Percentiles rank a stretch among this genome's conserved stretches.
These are phyloP conservation scores for Sugiyamaella neomexicana DNA, from an alignment of 1,139 yeast genomes.

Conservation along the genomic window DNA sequence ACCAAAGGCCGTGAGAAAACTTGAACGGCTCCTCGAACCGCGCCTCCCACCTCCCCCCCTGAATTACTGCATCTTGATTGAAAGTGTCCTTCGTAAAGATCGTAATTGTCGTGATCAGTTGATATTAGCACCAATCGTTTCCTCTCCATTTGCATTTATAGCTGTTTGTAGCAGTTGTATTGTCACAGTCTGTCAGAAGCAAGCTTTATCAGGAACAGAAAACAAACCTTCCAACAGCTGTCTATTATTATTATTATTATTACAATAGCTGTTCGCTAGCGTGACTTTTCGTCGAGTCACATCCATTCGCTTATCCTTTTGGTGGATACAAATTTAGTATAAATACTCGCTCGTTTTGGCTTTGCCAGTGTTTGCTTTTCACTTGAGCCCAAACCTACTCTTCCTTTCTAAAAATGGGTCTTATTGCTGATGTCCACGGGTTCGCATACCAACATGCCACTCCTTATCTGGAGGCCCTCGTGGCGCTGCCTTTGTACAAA, in stretches of 20 bases:
- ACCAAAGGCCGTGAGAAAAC: neutral
- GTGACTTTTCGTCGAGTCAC: neutral
- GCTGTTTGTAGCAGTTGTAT: no score
- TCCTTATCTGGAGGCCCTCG: conserved; percentile 15
- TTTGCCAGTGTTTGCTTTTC: neutral
- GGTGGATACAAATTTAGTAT: neutral
- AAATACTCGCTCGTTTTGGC: no score
- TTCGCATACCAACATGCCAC: conserved; percentile 9
- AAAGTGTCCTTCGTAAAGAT: neutral
- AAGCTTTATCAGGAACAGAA: no score
- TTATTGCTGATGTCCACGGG: conserved; percentile 17
- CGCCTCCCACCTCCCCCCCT: neutral
- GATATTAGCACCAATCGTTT: neutral
- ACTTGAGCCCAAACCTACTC: neutral
- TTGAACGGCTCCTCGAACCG: neutral
- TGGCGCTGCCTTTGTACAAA: conserved; percentile 31
- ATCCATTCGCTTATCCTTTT: neutral
- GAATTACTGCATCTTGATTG: neutral
- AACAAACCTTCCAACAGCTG: neutral
- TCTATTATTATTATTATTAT: neutral
- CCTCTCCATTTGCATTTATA: no score
- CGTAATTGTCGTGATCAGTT: neutral
- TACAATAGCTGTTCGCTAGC: neutral
- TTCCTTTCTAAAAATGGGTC: conserved; percentile 16
- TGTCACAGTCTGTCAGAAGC: no score